These are phyloP conservation scores for Ogataea hybrid DNA, from an alignment of 1,139 yeast genomes.

Conservation along the genomic window DNA sequence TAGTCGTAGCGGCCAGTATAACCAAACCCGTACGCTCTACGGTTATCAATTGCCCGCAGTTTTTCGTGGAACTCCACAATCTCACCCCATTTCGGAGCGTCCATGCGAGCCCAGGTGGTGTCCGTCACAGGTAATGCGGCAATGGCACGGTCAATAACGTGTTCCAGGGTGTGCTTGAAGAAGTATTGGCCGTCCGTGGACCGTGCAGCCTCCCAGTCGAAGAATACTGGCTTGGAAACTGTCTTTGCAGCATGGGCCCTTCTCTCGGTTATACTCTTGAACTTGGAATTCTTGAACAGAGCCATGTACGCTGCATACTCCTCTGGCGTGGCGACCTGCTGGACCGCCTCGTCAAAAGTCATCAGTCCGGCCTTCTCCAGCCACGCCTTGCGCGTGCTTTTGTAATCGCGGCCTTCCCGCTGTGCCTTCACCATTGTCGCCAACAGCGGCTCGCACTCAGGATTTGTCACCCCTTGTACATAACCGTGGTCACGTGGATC, in stretches of 20 bases:
- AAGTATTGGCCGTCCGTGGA: conserved; percentile 31
- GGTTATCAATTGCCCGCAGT: conserved; percentile 24
- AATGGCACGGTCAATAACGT: conserved; percentile 31
- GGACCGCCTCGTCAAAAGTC: conserved; percentile 31
- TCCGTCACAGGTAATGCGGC: conserved; percentile 31
- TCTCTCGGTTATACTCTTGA: conserved; percentile 24
- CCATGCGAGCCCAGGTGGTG: conserved; percentile 30
- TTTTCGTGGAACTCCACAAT: conserved; percentile 26
- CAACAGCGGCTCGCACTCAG: conserved; percentile 43
- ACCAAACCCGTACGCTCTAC: conserved; percentile 30
- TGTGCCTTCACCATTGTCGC: conserved; percentile 43
- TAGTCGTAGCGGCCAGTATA: conserved; percentile 29
- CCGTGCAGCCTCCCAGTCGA: conserved; percentile 31
- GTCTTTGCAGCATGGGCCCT: conserved; percentile 20
- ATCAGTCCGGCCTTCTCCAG: conserved; percentile 24
- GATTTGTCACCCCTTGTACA: conserved; percentile 48
- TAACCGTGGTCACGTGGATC: conserved; percentile 58
- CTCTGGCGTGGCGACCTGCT: conserved; percentile 17
- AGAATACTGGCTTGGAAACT: conserved; percentile 22
- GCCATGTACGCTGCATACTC: conserved; percentile 14
- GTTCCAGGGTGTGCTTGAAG: conserved; percentile 28
- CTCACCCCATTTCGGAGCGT: conserved; percentile 22
- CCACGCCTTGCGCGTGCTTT: conserved; percentile 20
- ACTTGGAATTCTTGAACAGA: conserved; percentile 14
- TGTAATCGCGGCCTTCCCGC: conserved; percentile 7